Base-by-base conservation (phyloP, 495 filamentous ascomycete species). In the Aspergillus sparsus region DNA sequence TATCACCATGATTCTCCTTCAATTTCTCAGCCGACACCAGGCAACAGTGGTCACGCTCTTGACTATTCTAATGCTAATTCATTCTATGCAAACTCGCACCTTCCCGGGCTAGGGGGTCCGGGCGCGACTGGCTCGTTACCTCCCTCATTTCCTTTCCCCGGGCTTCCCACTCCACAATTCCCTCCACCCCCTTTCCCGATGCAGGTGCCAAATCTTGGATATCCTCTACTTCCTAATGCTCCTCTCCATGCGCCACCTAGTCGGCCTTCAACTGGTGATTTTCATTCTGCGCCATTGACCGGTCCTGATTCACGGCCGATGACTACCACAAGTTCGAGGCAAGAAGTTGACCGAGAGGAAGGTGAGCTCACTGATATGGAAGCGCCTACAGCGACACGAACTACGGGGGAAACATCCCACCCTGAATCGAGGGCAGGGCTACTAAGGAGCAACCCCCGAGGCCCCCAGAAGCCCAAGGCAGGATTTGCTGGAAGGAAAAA, bases 361-460 rank as follows among this genome's bases (percentile, higher is more conserved):
- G 89, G 88, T 2, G 89, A 93, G 66, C 66, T 92, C 15, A 89
- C 86, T 62, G 89, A 92, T 60, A 80, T 77, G 0, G 86, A 86
- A 62, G 80, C 76, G 42, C 78, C 81, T 51, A 18, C 31, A 15
- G 0, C 35, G 50, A 74, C 76, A 18, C 63, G 65, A 44, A 53
- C 67, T 37, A 58, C 32, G 3, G 35, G 49, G 16, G 49, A 42
- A 2, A 44, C 31, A 15, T 2, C 49, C n/a, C 36, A 34, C 49
- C 11, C 31, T n/a, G 34, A 21, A 16, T 7, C 49, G 36, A 55
- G 15, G 6, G 15, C 54, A 13, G 46, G 16, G 12, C 49, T 7
- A 7, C 10, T 12, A 37, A 15, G 15, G 6, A 8, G 18, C 12
- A 32, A 56, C n/a, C n/a, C 7, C 15, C 18, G 31, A 11, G 16